Conservation (phyloP, 805 yeast species). For the Barnettozyma siamensis region DNA sequence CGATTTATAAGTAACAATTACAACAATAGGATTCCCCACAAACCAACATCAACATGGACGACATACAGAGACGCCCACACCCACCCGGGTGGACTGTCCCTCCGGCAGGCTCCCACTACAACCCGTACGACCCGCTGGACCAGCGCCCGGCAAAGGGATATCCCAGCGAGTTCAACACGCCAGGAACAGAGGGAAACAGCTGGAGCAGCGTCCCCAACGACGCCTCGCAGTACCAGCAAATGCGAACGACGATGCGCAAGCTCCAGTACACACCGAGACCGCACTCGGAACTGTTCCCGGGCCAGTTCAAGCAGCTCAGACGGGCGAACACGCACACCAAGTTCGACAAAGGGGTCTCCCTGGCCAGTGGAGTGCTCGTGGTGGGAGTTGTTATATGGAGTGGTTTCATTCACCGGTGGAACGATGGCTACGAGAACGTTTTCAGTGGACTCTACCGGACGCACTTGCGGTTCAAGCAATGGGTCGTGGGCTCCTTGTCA, state of each 20-base stretch:
- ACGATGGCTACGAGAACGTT: slow-evolving; percentile 74
- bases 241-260: slow-evolving; percentile 67
- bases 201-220: slow-evolving; percentile 57
- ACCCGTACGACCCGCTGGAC: slow-evolving; percentile 78
- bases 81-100: slow-evolving; percentile 81
- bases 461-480: slow-evolving; percentile 52
- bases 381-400: slow-evolving; percentile 48
- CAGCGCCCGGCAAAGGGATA: slow-evolving; percentile 77
- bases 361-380: slow-evolving; percentile 47
- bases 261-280: slow-evolving; percentile 79
- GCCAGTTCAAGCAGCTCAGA: slow-evolving; percentile 67
- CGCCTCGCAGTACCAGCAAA: slow-evolving; percentile 60
- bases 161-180: slow-evolving; percentile 72
- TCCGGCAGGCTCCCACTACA: slow-evolving; percentile 36
- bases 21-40: not conserved
- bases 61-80: slow-evolving; percentile 58
- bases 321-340: slow-evolving; percentile 46
- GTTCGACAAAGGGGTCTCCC: slow-evolving; percentile 55
- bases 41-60: slow-evolving; percentile 11
- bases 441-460: slow-evolving; percentile 62
- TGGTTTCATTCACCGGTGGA: slow-evolving; percentile 77
- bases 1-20: no score
- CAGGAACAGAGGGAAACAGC: slow-evolving; percentile 47
- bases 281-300: slow-evolving; percentile 65
- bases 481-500: slow-evolving; percentile 45